A percentile compares a stretch with the other conserved stretches of the same genome.
Evolutionary conservation across 31 red algal species (phyloP).

Genomic region (Odonthalia washingtoniensis): DNA sequence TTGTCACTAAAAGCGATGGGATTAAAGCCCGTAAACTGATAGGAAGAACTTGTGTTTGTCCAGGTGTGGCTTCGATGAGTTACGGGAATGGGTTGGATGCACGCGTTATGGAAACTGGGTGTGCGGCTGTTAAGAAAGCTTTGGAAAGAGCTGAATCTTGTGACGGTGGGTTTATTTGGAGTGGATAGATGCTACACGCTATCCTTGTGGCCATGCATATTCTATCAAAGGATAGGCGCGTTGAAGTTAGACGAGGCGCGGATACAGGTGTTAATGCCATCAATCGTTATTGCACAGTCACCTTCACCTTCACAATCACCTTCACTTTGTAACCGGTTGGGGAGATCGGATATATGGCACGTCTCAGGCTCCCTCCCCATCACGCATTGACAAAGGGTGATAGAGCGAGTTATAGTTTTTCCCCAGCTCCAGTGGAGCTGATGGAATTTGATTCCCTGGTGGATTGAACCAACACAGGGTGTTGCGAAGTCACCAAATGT

Average conservation of each 20-base stretch:
- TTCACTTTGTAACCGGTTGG: no score
- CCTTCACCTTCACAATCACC: no score
- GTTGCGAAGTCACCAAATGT: no score
- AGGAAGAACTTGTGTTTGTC: no score
- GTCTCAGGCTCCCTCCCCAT: no score
- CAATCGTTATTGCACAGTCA: neutral
- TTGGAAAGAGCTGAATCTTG: slow-evolving; percentile 38
- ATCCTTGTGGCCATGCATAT: slow-evolving; percentile 8
- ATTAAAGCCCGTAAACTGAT: slow-evolving; percentile 3
- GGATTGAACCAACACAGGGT: no score
- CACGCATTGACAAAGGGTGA: no score
- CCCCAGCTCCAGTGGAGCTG: no score
- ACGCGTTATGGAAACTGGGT: slow-evolving; percentile 48
- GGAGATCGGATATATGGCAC: no score
- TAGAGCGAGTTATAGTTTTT: no score
- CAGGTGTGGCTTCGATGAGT: no score
- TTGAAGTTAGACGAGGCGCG: slow-evolving; percentile 34
- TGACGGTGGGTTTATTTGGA: slow-evolving; percentile 63
- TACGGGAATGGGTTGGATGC: slow-evolving; percentile 8
- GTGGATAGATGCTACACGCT: slow-evolving; percentile 15
- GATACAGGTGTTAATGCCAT: slow-evolving; percentile 20
- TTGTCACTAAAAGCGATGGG: slow-evolving; percentile 57
- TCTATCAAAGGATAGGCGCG: slow-evolving; percentile 32
- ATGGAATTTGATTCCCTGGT: no score
- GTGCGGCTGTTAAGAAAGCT: slow-evolving; percentile 29